Conservation (phyloP, 1,139 yeast genomes). For the Debaryomycetaceae sp. region DNA sequence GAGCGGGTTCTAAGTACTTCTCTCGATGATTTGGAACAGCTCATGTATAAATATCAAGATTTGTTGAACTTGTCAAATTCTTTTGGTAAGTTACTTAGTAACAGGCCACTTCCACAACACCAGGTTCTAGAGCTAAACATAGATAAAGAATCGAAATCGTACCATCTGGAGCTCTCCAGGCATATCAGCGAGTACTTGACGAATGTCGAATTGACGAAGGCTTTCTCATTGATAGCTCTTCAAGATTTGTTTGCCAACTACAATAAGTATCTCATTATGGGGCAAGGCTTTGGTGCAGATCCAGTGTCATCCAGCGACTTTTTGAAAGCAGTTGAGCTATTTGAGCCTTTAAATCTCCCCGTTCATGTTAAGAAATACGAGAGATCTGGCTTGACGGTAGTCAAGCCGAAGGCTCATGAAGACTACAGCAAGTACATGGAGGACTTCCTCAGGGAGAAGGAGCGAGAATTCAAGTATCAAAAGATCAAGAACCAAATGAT, state of each 20-base stretch:
- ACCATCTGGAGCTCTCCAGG: constrained; percentile 37
- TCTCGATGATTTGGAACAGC: constrained; percentile 69
- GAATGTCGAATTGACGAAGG: constrained; percentile 24
- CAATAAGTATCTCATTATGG: constrained; percentile 32
- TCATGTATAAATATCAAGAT: constrained; percentile 77
- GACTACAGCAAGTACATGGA: constrained; percentile 23
- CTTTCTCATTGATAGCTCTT: constrained; percentile 38
- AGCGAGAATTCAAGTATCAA: constrained; percentile 21
- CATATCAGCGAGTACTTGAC: constrained; percentile 54
- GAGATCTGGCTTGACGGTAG: constrained; percentile 33
- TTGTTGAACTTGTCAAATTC: constrained; percentile 55
- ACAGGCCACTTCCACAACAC: constrained; percentile 6
- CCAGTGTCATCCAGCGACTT: constrained; percentile 32
- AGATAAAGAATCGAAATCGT: constrained; percentile 26
- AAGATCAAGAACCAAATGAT: constrained; percentile 20
- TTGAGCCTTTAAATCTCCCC: constrained; percentile 33
- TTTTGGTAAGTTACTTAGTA: constrained; percentile 34
- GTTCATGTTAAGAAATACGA: constrained; percentile 28
- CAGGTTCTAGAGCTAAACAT: constrained; percentile 31
- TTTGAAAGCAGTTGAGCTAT: constrained; percentile 25
- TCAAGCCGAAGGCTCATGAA: constrained; percentile 21
- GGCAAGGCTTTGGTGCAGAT: constrained; percentile 43
- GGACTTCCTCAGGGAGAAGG: constrained; percentile 20
- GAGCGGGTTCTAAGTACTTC: constrained; percentile 66
- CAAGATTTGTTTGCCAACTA: constrained; percentile 44